Base-by-base conservation (phyloP, 371 early-diverging fungal genomes). In the Batrachochytrium dendrobatidis region DNA sequence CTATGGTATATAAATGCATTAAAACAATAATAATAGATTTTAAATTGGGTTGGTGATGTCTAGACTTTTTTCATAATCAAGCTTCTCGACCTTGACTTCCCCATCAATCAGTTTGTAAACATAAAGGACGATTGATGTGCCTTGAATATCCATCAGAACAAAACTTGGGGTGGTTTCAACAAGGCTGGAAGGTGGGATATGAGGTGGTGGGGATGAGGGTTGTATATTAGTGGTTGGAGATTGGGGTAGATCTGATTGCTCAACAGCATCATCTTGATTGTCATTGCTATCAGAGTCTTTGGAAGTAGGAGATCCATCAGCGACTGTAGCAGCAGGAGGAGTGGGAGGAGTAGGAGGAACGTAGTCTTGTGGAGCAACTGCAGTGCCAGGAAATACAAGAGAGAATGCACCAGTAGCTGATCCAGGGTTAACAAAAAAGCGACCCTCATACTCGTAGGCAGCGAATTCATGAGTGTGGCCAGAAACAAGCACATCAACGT, bases 401-500 rank as follows among this genome's bases (percentile, higher is more conserved):
- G 59, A 55, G 33, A 69, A 72, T 2, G 91, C 91, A 34, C 95
- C 97, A 0, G 97, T 96, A 8, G 92, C 92, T 43, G 87, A 87
- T 24, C 97, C 97, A 12, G 97, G 97, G 65, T 95, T 92, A 44
- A 94, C 83, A 68, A 88, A 96, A 65, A 92, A 91, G 62, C 86
- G 70, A 20, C 90, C 91, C 53, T 94, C 89, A 52, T 81, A 78
- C 73, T 93, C 95, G 70, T 82, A 90, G 18, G 91, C 92, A 67
- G 92, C 91, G 53, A 93, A 91, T 49, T 79, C 72, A 70, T 92
- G 92, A 1, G 94, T 92, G 56, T 91, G 86, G 3, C 95, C 95
- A 0, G 83, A 77, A 8, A 94, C 71, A 35, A 96, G 70, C 22
- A 96, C 83, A 60, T 96, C 95, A 20, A 91, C 95, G 55, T 91